Conservation (phyloP, 176 grass and related monocot species). For the Ampelocalamus luodianensis region DNA sequence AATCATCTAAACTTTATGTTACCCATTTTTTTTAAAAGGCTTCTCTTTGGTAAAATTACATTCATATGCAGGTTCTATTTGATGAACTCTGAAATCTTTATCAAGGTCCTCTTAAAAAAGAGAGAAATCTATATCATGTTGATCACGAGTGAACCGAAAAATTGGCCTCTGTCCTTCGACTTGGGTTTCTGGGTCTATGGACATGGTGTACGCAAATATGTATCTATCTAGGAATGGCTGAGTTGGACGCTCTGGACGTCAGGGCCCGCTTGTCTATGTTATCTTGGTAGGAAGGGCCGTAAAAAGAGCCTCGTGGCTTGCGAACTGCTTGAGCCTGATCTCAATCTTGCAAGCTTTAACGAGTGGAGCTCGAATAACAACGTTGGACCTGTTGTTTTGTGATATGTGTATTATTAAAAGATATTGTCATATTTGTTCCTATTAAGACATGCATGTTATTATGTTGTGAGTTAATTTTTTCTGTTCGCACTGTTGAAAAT, state of each 20-base stretch:
- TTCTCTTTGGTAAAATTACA: neutral
- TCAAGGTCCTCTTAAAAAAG: no score
- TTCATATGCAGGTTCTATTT: neutral
- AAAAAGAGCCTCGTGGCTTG: no score
- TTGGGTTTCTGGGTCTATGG: neutral
- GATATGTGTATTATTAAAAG: no score
- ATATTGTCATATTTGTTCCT: no score
- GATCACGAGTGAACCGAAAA: neutral
- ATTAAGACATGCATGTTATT: no score
- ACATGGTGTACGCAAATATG: constrained; percentile 7
- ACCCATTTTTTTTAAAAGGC: neutral
- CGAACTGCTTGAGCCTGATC: no score
- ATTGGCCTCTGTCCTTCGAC: no score
- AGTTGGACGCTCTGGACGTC: neutral
- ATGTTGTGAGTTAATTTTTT: no score
- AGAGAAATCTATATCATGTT: neutral
- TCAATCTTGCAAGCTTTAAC: no score
- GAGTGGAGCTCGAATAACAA: no score
- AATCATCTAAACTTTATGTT: neutral
- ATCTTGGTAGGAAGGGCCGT: neutral
- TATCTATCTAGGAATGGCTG: neutral
- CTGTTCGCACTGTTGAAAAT: no score
- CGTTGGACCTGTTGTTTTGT: no score
- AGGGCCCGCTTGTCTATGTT: neutral
- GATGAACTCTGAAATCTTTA: neutral